Evolutionary conservation across 768 basidiomycete genomes (phyloP).

Genomic region (Phlegmacium glaucopus): DNA sequence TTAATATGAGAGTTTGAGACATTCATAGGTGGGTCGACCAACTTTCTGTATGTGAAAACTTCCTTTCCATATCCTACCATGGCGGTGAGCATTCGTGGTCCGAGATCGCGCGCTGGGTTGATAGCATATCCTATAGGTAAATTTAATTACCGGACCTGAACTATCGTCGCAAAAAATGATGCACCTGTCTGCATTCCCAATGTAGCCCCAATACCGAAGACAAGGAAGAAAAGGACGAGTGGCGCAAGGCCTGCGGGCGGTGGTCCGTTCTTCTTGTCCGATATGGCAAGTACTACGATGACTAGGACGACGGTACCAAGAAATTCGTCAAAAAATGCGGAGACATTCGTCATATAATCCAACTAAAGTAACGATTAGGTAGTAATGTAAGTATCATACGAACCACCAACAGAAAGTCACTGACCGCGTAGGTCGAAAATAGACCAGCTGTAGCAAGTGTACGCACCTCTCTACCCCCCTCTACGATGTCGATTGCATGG

Average conservation of each 20-base stretch:
- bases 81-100: conserved; percentile 63
- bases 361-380: conserved; percentile 17
- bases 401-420: conserved; percentile 12
- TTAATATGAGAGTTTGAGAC: conserved; percentile 13
- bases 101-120: conserved; percentile 72
- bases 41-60: conserved; percentile 45
- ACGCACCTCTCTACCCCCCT: conserved; percentile 52
- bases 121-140: conserved; percentile 46
- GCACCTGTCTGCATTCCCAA: conserved; percentile 60
- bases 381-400: background rate
- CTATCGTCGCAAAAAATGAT: conserved; percentile 7
- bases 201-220: conserved; percentile 55
- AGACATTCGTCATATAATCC: conserved; percentile 37
- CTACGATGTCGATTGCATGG: conserved; percentile 62
- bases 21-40: conserved; percentile 7
- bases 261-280: conserved; percentile 49
- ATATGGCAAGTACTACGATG: conserved; percentile 49
- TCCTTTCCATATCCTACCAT: conserved; percentile 70
- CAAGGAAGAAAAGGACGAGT: conserved; percentile 48
- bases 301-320: conserved; percentile 52
- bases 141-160: background rate
- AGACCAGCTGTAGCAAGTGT: conserved; percentile 55
- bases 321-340: conserved; percentile 48
- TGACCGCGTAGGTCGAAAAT: conserved; percentile 60
- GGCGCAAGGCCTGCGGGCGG: conserved; percentile 51